Percentiles rank a stretch among this genome's conserved stretches.
phyloP scores from a whole-genome alignment of 371 early-diverging fungal species.

The Mortierella sp. region DNA sequence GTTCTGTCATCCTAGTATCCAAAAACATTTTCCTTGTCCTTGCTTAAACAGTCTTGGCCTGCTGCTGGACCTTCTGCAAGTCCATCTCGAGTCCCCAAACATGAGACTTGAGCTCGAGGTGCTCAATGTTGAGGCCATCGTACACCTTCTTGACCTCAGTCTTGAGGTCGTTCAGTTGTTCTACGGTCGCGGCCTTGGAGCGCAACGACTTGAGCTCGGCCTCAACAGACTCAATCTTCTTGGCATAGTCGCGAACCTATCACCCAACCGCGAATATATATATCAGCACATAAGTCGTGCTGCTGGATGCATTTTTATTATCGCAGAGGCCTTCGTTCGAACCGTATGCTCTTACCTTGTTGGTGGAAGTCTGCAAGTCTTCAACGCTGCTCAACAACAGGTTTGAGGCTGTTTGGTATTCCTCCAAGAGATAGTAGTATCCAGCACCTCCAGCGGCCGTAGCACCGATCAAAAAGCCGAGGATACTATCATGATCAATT shows the following conservation, averaged over 20 bases:
- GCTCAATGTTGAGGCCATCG: conserved; percentile 78
- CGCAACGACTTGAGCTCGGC: conserved; percentile 71
- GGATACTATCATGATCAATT: conserved; percentile 58
- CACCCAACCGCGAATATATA: no score
- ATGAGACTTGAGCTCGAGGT: conserved; percentile 80
- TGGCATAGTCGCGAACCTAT: conserved; percentile 81
- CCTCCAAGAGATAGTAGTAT: conserved; percentile 83
- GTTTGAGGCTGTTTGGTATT: conserved; percentile 80
- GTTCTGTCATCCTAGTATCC: no score
- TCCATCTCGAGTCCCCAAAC: conserved; percentile 80
- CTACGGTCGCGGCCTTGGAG: conserved; percentile 66
- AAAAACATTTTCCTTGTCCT: no score
- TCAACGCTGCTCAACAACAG: conserved; percentile 78
- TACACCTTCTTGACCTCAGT: conserved; percentile 77
- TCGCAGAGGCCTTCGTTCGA: no score
- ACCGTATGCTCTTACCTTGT: conserved; percentile 69
- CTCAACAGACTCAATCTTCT: conserved; percentile 79
- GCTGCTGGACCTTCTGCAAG: conserved; percentile 57
- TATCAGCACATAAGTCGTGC: no score
- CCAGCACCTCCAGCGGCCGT: conserved; percentile 81
- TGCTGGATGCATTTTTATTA: no score
- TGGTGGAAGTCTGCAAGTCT: conserved; percentile 80
- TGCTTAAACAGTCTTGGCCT: conserved; percentile 49
- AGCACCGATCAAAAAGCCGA: conserved; percentile 85
- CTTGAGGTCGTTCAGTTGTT: conserved; percentile 75